Percentiles rank a stretch among this genome's conserved stretches.
Conservation (phyloP, 192 early-diverging fungal genomes). For the Gaertneriomyces sp. region DNA sequence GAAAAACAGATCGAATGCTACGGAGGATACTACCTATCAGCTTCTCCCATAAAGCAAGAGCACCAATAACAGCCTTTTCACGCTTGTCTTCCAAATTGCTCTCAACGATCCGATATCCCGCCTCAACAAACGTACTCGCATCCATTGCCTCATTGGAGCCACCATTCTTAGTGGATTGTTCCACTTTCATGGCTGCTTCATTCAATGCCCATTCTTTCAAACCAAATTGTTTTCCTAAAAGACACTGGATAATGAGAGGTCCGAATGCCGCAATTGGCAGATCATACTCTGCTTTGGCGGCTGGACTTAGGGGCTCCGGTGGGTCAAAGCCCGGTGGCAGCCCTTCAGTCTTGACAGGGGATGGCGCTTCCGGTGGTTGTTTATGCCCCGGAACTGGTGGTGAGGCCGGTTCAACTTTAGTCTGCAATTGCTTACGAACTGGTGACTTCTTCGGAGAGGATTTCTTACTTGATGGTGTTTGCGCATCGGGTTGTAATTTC, state of each 20-base stretch:
- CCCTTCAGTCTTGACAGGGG: neutral
- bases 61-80: conserved; percentile 47
- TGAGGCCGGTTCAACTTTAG: neutral
- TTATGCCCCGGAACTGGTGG: conserved; percentile 16
- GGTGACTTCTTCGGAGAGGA: too few relatives aligned
- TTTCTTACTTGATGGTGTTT: too few relatives aligned
- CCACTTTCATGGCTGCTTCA: conserved; percentile 43
- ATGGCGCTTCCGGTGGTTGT: neutral
- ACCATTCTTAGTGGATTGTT: conserved; percentile 13
- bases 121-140: conserved; percentile 43
- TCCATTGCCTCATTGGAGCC: conserved; percentile 33
- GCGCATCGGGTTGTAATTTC: neutral
- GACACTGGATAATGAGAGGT: conserved; percentile 39
- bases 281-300: conserved; percentile 24
- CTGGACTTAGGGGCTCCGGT: conserved; percentile 36
- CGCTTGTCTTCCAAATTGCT: conserved; percentile 49
- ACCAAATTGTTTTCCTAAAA: conserved; percentile 48
- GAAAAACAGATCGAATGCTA: neutral
- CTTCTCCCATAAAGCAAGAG: conserved; percentile 50
- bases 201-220: conserved; percentile 53
- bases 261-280: conserved; percentile 50
- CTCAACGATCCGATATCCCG: conserved; percentile 47
- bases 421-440: too few relatives aligned
- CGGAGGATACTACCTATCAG: conserved; percentile 37
- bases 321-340: conserved; percentile 26